Conservation (phyloP, 768 basidiomycete species). For the Russula foetens region DNA sequence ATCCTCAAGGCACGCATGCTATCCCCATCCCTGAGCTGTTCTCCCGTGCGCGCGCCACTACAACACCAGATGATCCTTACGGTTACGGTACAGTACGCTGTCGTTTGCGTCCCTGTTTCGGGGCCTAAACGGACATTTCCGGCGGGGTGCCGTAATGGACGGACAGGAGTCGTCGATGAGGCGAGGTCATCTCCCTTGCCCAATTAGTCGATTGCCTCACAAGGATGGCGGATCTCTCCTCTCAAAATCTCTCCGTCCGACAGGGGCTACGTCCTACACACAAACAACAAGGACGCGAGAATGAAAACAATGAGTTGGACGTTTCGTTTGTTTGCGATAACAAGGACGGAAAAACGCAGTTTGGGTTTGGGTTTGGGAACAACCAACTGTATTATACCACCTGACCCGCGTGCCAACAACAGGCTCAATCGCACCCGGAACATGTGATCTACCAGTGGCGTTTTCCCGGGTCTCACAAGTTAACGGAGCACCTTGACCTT, state of each 20-base stretch:
- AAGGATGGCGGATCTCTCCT: neutral
- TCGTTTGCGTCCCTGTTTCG: neutral
- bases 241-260: neutral
- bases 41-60: neutral
- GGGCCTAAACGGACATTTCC: neutral
- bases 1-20: too few species aligned
- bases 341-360: neutral
- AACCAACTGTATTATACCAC: neutral
- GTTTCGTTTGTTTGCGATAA: neutral
- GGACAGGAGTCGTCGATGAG: neutral
- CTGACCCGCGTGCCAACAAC: neutral
- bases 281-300: neutral
- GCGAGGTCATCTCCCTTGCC: neutral
- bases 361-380: neutral
- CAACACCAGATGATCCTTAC: neutral
- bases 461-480: neutral
- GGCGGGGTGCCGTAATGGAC: neutral
- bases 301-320: neutral
- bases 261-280: neutral
- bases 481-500: neutral
- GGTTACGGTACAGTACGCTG: neutral
- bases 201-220: neutral
- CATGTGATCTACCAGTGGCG: neutral
- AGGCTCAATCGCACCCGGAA: neutral
- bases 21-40: neutral